Percentiles rank a stretch among this genome's conserved stretches.
These are phyloP conservation scores for Pestalotiopsis sp. DNA, from an alignment of 2,329 filamentous ascomycete species.

Conservation along the genomic window DNA sequence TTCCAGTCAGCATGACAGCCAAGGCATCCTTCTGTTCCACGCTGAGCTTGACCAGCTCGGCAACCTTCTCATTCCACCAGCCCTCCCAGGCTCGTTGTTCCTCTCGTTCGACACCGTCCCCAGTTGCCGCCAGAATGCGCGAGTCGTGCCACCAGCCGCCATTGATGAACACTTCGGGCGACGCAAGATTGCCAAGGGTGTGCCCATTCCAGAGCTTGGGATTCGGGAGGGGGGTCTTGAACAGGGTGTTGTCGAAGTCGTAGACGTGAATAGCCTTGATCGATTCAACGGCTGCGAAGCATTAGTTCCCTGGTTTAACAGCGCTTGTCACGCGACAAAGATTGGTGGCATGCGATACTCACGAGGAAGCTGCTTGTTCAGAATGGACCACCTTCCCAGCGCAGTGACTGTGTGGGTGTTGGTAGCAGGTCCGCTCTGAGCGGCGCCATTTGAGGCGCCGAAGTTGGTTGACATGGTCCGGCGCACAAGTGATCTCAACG, in stretches of 20 bases:
- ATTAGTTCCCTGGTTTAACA: constrained; percentile 14
- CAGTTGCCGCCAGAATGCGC: constrained; percentile 82
- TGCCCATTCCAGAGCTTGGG: constrained; percentile 80
- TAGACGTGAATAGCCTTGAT: constrained; percentile 89
- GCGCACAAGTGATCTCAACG: constrained; percentile 22
- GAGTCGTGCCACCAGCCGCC: constrained; percentile 98
- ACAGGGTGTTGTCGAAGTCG: constrained; percentile 97
- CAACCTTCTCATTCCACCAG: constrained; percentile 96
- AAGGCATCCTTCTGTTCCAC: constrained; percentile 84
- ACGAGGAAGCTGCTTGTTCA: constrained; percentile 71
- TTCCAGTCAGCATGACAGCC: constrained; percentile 84
- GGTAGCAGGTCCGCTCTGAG: constrained; percentile 19
- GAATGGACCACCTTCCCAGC: constrained; percentile 82
- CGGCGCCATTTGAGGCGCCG: constrained; percentile 17
- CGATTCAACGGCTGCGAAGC: constrained; percentile 55
- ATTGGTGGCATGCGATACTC: not conserved
- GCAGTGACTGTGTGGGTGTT: constrained; percentile 74
- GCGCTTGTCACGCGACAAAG: not conserved
- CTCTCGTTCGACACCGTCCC: constrained; percentile 79
- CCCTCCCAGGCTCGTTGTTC: constrained; percentile 84
- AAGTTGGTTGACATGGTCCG: constrained; percentile 24
- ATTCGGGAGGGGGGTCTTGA: constrained; percentile 89
- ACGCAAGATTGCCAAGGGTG: constrained; percentile 77
- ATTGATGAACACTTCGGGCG: constrained; percentile 74
- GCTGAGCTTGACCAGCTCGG: constrained; percentile 77